Base-by-base conservation (phyloP, 306 rosid genomes). In the Dryas octopetala region DNA sequence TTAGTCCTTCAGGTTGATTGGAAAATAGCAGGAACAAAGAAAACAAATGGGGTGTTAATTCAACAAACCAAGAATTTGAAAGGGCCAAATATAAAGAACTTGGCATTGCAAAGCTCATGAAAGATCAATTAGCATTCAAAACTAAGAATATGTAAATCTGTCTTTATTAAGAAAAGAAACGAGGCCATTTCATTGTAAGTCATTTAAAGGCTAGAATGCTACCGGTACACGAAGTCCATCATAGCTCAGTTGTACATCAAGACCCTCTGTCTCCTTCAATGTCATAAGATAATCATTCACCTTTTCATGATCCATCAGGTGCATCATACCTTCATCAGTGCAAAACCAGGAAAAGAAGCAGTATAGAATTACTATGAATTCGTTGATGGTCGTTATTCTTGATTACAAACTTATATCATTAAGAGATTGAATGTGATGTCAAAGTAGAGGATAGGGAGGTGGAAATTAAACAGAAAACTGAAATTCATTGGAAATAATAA, bases 281-380 rank as follows among this genome's bases (percentile, higher is more conserved):
- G 84, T 85, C 77, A 32, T 4, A 62, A 91, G 98, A 80, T 88
- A 86, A 66, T 46, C 74, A 66, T 84, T 95, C 83, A 90, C 96
- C 78, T 84, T 86, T 64, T 95, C 98, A 64, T 95, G 98, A 82
- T 92, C 97, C 98, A 91, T 92, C 79, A 89, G 74, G 84, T 95
- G 98, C 97, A 95, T 95, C 98, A 90, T 95, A 45, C 98, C 98
- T 95, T 82, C 74, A 83, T 41, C 66, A 83, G 80, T 48, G 38
- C 71, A 73, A 78, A 68, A 71, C 54, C 15, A 74, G 46, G 45
- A 72, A 70, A 67, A 7, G 32, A 67, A 7, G 32, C 62, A 66
- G 38, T 15, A 71, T 4, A 23, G 9, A 77, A 10, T 15, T 61
- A 49, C 41, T 38, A 50, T 64, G 68, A 58, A 17, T 75, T 45